A percentile compares a stretch with the other conserved stretches of the same genome.
phyloP scores from a whole-genome alignment of 2,329 filamentous ascomycete species.

The Claviceps africana region DNA sequence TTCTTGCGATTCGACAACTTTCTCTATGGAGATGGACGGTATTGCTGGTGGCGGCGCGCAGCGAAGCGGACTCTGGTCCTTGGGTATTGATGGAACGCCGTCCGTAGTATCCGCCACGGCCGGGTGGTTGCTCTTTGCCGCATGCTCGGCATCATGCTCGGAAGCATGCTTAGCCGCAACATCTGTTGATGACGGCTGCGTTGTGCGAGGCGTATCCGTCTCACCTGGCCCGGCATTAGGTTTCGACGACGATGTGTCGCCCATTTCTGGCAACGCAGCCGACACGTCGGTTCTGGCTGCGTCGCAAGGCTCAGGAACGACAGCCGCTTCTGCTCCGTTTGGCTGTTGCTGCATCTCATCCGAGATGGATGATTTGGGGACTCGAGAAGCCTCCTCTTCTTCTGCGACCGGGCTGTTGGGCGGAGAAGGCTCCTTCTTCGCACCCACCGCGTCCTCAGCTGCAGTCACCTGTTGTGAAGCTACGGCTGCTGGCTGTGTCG shows the following conservation, averaged over 20 bases:
- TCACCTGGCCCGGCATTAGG: neutral
- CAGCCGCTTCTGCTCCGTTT: neutral
- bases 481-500: neutral
- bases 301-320: neutral
- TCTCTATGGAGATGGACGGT: constrained; percentile 3
- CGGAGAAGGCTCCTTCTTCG: neutral
- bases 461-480: neutral
- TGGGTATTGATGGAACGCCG: neutral
- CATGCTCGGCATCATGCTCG: neutral
- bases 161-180: neutral
- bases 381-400: neutral
- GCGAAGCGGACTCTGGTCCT: neutral
- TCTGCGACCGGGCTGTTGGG: neutral
- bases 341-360: neutral
- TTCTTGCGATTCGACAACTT: neutral
- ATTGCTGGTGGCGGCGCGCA: neutral
- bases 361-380: neutral
- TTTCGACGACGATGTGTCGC: neutral
- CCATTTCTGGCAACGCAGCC: neutral
- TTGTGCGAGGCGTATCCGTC: neutral
- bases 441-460: neutral
- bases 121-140: neutral
- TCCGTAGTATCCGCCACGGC: neutral
- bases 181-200: neutral
- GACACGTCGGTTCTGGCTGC: neutral